Base-by-base conservation (phyloP, 192 early-diverging fungal genomes). In the Coemansia aciculifera region DNA sequence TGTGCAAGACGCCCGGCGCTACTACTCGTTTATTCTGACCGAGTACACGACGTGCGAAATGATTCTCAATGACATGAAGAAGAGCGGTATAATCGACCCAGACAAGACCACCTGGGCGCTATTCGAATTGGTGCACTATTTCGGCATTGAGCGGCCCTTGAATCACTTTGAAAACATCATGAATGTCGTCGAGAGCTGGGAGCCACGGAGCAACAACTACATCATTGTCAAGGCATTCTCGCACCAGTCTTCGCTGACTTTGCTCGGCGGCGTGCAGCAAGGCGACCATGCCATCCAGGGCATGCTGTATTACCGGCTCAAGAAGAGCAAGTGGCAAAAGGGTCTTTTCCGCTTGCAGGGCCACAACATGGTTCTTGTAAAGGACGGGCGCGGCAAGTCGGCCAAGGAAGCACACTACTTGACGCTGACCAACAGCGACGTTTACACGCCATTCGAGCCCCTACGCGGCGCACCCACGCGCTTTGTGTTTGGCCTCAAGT, bases 151-250 rank as follows among this genome's bases (percentile, higher is more conserved):
- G 81, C 86, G 96, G 65, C 94, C 95, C 24, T 66, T 98, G 37
- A 86, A 92, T 29, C 91, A 94, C 69, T 98, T 94, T 91, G 96
- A 96, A 72, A 86, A 90, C 15, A 85, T 98, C 10, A 87, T 92
- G 59, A 88, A 90, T 59, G 79, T 96, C 5, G 86, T 97, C 32
- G 87, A 86, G 60, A 85, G 89, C 23, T 98, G 96, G 96, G 93
- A 95, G 70, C 74, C 75, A 74, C 57, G 86, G 84, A 69, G 86
- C 88, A 69, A 83, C 84, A 68, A 95, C 93, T 85, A 89, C 90
- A 46, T 87, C 89, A 67, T 85, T 89, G 64, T 84, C 90, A 80
- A 96, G 92, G 84, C 81, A 76, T 73, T 89, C 90, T 78, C 62
- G 51, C 66, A 66, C 24, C 72, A 71, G 60, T 76, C 75, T 5